Evolutionary conservation across 2,329 filamentous ascomycete genomes (phyloP), one percentile per base, ranked within the genome.

Genomic region (Trichoderma lentiforme): DNA sequence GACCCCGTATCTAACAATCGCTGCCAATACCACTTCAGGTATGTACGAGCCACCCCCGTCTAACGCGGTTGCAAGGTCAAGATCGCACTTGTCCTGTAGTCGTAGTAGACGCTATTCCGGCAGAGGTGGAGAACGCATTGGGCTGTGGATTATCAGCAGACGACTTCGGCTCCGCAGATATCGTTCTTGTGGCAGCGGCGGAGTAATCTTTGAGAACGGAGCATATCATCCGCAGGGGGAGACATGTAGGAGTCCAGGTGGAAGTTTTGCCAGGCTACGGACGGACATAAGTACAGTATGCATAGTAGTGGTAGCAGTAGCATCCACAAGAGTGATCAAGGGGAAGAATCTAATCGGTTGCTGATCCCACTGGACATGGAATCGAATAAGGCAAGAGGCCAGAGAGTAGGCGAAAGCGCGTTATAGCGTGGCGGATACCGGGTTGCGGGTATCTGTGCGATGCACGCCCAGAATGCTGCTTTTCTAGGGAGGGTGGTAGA

Each of bases 91-190:
- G 28, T 60, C 28, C 28, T 32, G 28, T 60, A 15, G 51, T 39
- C 21, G 58, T 34, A 60, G 61, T 11, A 24, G 57, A 26, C 67
- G 26, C 62, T 60, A 71, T 60, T 47, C 47, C 34, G n/a, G 70
- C 51, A 58, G 12, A 61, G 39, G 70, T 64, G 62, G 70, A 34
- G 70, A 58, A 61, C 26, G 58, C 34, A 21, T 51, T 30, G 53
- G 43, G 65, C 56, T 36, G 21, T 60, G 66, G 66, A 61, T 53
- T 70, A 43, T 70, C 66, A 70, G 66, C 66, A 70, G 66, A 70
- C 57, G 36, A 36, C 32, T 62, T 51, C 15, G 24, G 57, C 57
- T 60, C 66, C 57, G 66, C 66, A 51, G 66, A 70, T 70, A 70
- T 62, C 53, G 34, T 62, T 56, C 34, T 36, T 21, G n/a, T 21